Base-by-base conservation (phyloP, 2,329 filamentous ascomycete genomes). In the Aspergillus glaucus region DNA sequence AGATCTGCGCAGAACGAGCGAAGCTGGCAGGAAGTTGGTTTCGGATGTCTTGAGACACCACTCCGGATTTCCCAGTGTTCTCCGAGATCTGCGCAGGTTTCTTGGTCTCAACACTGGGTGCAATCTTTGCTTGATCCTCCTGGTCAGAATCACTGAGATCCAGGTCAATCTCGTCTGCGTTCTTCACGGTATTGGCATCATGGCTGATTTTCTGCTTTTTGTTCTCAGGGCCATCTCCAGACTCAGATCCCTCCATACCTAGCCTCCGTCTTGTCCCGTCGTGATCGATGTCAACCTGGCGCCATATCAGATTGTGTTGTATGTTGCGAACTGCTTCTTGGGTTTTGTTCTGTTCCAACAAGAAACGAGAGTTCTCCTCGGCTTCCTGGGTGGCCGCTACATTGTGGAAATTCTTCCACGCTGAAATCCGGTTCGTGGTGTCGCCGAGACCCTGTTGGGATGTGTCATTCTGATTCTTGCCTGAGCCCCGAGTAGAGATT, bases 1-100 rank as follows among this genome's bases (percentile, higher is more conserved):
- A 14, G 14, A 15, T 26, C 24, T 44, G 21, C 22, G 8, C 17
- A 26, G 42, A n/a, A 51, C 67, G 63, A 42, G 79, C 71, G 64
- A 95, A 95, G 1, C 87, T 85, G 21, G 84, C 85, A 2, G 89
- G 90, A 1, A 95, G 77, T 50, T 89, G 83, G 21, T 81, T 82
- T 42, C 88, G 82, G 28, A 94, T 62, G 42, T 84, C 79, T 19
- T 85, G 77, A 1, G 85, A 67, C 2, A 89, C 78, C 21, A 68
- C 65, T 12, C 54, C 62, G 10, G 53, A 58, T 46, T 30, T 46
- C 8, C 21, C 34, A 22, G 21, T n/a, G 17, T 40, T n/a, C 28
- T 44, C 6, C 22, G n/a, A 14, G 14, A 15, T 26, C 24, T 44
- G 21, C 22, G 8, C 17, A 26, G 42, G 30, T 22, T n/a, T n/a